Percentiles rank a stretch among this genome's conserved stretches.
Conservation (phyloP, 176 grass and related monocot species). For the Stipa capillata region DNA sequence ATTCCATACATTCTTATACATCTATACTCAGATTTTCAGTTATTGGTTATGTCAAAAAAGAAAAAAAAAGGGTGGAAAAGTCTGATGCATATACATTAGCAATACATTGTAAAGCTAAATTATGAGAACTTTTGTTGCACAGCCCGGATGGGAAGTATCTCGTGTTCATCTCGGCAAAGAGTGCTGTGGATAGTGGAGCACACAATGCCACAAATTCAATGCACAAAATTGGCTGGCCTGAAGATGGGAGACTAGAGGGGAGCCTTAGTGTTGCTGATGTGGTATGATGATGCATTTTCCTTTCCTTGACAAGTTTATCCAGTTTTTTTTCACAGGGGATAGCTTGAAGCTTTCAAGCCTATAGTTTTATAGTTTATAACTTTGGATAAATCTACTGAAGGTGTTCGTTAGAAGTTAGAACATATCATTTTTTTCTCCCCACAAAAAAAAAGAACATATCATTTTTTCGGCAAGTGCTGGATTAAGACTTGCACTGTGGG, state of each 20-base stretch:
- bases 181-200: slow-evolving; percentile 88
- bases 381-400: not conserved
- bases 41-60: not conserved
- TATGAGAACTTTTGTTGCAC: slow-evolving; percentile 5
- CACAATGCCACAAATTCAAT: slow-evolving; percentile 80
- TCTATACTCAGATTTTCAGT: not conserved
- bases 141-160: slow-evolving; percentile 81
- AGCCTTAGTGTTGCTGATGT: slow-evolving; percentile 45
- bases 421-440: not conserved
- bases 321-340: not conserved
- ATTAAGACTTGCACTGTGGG: not conserved
- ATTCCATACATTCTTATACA: not conserved
- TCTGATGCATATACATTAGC: not conserved
- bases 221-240: slow-evolving; percentile 73
- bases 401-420: not conserved
- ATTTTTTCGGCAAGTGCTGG: not conserved
- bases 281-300: slow-evolving; percentile 28
- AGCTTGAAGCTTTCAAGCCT: not conserved
- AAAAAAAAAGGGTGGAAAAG: no score
- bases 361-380: not conserved
- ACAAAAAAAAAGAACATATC: not conserved
- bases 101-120: not conserved
- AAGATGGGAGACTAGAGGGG: slow-evolving; percentile 33
- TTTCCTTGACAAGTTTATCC: not conserved
- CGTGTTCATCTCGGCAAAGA: slow-evolving; percentile 75